phyloP scores from a whole-genome alignment of 345 rosid genomes.

The Erodium maritimum region DNA sequence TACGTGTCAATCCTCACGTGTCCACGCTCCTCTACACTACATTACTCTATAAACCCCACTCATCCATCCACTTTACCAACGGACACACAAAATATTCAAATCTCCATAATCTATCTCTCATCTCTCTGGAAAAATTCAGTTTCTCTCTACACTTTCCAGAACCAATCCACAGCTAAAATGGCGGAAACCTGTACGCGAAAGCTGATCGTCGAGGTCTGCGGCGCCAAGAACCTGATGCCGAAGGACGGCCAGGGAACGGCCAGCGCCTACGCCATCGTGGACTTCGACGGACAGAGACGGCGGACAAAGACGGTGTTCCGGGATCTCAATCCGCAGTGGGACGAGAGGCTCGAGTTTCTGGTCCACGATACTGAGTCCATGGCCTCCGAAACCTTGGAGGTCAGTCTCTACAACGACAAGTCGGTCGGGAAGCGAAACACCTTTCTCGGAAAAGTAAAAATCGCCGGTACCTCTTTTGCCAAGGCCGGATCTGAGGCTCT shows the following conservation, averaged over 20 bases:
- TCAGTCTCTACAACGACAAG: conserved; percentile 73
- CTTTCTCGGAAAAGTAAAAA: conserved; percentile 71
- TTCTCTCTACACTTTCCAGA: background rate
- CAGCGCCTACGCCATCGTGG: conserved; percentile 69
- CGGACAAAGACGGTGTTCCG: conserved; percentile 68
- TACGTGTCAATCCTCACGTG: no score
- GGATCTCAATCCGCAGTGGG: conserved; percentile 89
- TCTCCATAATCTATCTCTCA: no score
- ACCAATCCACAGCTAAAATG: no score
- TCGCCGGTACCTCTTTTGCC: conserved; percentile 43
- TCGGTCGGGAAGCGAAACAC: conserved; percentile 50
- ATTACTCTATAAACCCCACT: conserved; percentile 11
- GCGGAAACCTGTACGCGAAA: conserved; percentile 44
- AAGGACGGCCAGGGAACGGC: conserved; percentile 96
- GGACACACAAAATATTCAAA: background rate
- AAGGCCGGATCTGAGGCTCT: conserved; percentile 54
- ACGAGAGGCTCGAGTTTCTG: conserved; percentile 71
- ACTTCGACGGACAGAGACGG: conserved; percentile 72
- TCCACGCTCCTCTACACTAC: conserved; percentile 16
- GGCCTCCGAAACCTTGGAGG: conserved; percentile 54
- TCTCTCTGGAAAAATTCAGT: conserved; percentile 3
- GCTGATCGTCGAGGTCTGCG: conserved; percentile 65
- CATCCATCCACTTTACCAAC: background rate
- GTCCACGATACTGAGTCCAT: conserved; percentile 52
- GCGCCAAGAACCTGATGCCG: conserved; percentile 73